A percentile compares a stretch with the other conserved stretches of the same genome.
Conservation (phyloP, 306 rosid genomes). For the Acacia confusa region DNA sequence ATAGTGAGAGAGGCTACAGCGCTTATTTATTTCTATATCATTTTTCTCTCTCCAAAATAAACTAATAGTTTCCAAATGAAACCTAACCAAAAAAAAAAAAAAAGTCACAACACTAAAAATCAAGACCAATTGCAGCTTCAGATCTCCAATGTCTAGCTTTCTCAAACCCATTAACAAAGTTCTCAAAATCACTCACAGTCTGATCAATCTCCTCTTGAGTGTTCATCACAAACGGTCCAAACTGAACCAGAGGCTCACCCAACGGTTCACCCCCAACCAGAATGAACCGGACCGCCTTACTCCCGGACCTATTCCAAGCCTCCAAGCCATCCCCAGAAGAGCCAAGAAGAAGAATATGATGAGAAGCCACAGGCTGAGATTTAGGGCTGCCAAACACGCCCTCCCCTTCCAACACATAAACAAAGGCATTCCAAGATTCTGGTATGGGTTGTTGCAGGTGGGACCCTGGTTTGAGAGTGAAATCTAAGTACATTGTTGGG, state of each 20-base stretch:
- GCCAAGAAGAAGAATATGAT: slow-evolving; percentile 82
- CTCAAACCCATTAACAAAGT: slow-evolving; percentile 83
- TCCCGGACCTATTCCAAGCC: slow-evolving; percentile 76
- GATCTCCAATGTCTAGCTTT: slow-evolving; percentile 94
- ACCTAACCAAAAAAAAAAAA: neutral
- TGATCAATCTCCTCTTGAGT: slow-evolving; percentile 84
- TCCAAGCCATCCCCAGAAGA: slow-evolving; percentile 74
- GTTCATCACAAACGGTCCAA: slow-evolving; percentile 99
- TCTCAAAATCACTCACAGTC: slow-evolving; percentile 86
- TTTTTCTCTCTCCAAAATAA: neutral
- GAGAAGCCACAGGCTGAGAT: slow-evolving; percentile 49
- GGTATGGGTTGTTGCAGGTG: slow-evolving; percentile 74
- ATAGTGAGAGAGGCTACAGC: neutral
- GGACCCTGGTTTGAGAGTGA: slow-evolving; percentile 77
- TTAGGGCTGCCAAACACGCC: slow-evolving; percentile 65
- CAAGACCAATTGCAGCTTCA: slow-evolving; percentile 47
- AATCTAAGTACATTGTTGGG: slow-evolving; percentile 92
- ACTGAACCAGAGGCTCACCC: slow-evolving; percentile 75
- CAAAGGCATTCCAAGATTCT: slow-evolving; percentile 84
- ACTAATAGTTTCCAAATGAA: slow-evolving; percentile 3
- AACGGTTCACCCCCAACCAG: slow-evolving; percentile 87
- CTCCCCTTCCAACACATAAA: slow-evolving; percentile 86
- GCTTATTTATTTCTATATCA: neutral
- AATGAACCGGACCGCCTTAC: slow-evolving; percentile 65
- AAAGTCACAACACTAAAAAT: slow-evolving; percentile 21